phyloP scores from a whole-genome alignment of 768 basidiomycete species.

The Suillus variegatus region DNA sequence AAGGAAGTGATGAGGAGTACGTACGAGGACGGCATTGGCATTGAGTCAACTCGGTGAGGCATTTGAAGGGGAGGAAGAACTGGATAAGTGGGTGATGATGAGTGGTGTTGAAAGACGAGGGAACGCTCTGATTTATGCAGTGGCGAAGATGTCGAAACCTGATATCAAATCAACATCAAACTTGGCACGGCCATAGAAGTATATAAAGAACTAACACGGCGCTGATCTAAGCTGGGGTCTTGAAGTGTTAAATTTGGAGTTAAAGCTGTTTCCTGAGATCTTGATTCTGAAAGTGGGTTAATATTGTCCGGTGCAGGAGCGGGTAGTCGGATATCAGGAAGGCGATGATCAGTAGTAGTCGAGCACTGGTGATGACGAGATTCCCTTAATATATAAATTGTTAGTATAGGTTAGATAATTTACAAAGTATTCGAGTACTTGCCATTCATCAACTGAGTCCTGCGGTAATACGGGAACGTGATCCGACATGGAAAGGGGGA shows the following conservation, averaged over 20 bases:
- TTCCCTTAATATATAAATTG: constrained; percentile 20
- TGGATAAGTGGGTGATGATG: constrained; percentile 16
- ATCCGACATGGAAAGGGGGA: constrained; percentile 31
- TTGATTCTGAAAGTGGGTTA: constrained; percentile 25
- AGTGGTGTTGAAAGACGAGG: constrained; percentile 18
- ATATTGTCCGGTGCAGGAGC: constrained; percentile 14
- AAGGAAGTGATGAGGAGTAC: constrained; percentile 24
- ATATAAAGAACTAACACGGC: constrained; percentile 38
- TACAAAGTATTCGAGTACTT: constrained; percentile 23
- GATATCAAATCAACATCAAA: constrained; percentile 41
- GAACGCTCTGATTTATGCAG: constrained; percentile 39
- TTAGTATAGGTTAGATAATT: constrained; percentile 8
- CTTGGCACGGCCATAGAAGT: constrained; percentile 34
- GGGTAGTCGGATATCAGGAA: constrained; percentile 31
- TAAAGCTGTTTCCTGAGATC: constrained; percentile 35
- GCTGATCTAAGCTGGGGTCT: constrained; percentile 33
- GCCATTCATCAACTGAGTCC: constrained; percentile 28
- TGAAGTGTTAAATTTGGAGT: constrained; percentile 34
- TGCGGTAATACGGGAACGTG: constrained; percentile 29
- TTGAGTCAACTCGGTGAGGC: constrained; percentile 53
- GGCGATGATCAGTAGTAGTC: constrained; percentile 31
- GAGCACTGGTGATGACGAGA: constrained; percentile 20
- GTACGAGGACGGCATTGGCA: constrained; percentile 35
- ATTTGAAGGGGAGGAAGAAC: constrained; percentile 33
- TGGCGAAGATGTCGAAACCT: constrained; percentile 37